These are phyloP conservation scores for Agroathelia rolfsii DNA, from an alignment of 1,284 basidiomycete genomes.

Conservation along the genomic window DNA sequence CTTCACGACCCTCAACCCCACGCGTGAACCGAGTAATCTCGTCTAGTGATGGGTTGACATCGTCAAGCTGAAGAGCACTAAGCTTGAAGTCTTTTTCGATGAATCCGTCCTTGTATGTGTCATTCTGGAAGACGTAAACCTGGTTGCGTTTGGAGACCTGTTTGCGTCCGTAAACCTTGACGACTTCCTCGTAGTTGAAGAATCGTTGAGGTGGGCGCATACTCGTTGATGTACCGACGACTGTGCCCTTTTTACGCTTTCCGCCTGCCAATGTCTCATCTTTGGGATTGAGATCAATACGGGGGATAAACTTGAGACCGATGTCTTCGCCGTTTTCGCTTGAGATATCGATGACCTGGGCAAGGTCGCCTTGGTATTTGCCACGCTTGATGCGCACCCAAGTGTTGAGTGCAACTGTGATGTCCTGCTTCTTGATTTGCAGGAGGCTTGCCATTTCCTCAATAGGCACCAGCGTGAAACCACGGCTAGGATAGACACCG, in stretches of 20 bases:
- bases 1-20: conserved; percentile 52
- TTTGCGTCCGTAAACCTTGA: conserved; percentile 77
- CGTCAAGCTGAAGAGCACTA: conserved; percentile 71
- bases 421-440: conserved; percentile 91
- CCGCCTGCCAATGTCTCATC: conserved; percentile 66
- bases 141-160: conserved; percentile 65
- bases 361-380: conserved; percentile 91
- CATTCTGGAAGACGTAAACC: conserved; percentile 80
- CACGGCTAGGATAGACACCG: conserved; percentile 79
- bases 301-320: conserved; percentile 89
- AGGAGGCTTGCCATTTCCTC: conserved; percentile 97
- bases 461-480: conserved; percentile 84
- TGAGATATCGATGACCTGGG: conserved; percentile 90
- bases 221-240: conserved; percentile 28
- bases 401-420: conserved; percentile 76
- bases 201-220: conserved; percentile 86
- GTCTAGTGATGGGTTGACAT: conserved; percentile 91
- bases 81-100: conserved; percentile 95
- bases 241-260: conserved; percentile 60
- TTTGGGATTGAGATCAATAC: conserved; percentile 90
- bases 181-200: conserved; percentile 92
- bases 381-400: conserved; percentile 96
- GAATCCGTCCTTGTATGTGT: conserved; percentile 92
- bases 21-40: conserved; percentile 90
- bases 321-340: conserved; percentile 92